Base-by-base conservation (phyloP, 164 flowering plant species). In the Saururus chinensis region DNA sequence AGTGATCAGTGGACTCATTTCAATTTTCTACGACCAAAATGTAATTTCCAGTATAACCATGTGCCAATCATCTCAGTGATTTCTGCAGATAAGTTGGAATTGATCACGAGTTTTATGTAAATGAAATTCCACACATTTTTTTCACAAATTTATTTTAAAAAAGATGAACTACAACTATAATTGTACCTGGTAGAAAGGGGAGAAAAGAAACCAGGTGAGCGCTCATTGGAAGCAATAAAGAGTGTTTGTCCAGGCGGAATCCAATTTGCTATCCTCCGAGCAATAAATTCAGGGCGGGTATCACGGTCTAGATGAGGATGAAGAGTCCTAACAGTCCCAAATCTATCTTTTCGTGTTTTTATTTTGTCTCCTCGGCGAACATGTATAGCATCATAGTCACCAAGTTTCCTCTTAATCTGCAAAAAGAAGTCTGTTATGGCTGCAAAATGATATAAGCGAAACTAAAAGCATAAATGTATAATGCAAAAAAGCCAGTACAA, bases 301-400 rank as follows among this genome's bases (percentile, higher is more conserved):
- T 90, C 97, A 75, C 99, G 83, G 69, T 88, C 97, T 62, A 90
- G 74, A 79, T 88, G 99, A 60, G 99, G 99, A 73, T 87, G 92
- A 54, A 84, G 77, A 66, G 60, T 79, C 70, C 96, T 79, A 0
- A 60, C 61, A 62, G 83, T 86, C 37, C 99, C 97, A 73, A 75
- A 79, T 56, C 91, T 79, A 76, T 93, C 99, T 64, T 88, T 90
- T 61, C 97, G 81, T 20, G 88, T 90, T 72, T 90, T 93, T 57
- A 93, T 64, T 68, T 76, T 90, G 76, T 93, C 99, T 9, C 99
- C 99, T 64, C 99, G 82, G 56, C 99, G 93, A 57, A 90, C 97
- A 77, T 93, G 99, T 42, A 93, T 83, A 48, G 97, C 91, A 82
- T 85, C 96, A 72, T 90, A 93, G 67, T 87, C 95, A 68, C 95